Base-by-base conservation (phyloP, 1,284 basidiomycete species). In the Leccinum pachyderme region DNA sequence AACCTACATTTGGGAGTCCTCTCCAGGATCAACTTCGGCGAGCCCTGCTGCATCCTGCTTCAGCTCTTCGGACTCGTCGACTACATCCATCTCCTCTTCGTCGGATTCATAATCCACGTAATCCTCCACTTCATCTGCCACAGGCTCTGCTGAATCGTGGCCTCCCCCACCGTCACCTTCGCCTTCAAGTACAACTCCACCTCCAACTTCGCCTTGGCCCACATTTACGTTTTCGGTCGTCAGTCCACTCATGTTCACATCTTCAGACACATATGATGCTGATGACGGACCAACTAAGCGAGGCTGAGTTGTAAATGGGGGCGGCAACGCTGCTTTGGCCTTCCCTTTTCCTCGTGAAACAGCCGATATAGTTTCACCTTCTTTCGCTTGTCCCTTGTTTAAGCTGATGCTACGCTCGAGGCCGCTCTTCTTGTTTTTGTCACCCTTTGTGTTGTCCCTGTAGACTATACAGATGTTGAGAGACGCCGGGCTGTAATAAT, bases 391-490 rank as follows among this genome's bases (percentile, higher is more conserved):
- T 2, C 69, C 75, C 51, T 74, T 78, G 35, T 45, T 50, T 11
- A 57, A 47, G 8, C 24, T 54, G 11, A 46, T 55, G 45, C 54
- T 65, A 31, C 61, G 66, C 44, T 68, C 64, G 37, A 59, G 59
- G n/a, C 57, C 70, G 11, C 70, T 72, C 61, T 78, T 80, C 63
- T 76, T 80, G 59, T 70, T 73, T 66, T 80, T 83, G 67, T 81
- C 81, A 13, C 73, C 71, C 62, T 84, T 85, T 29, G 78, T 64
- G 39, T 76, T 73, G 47, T 86, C 81, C 56, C 85, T 80, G 62
- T 83, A 87, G 7, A 81, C 86, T 88, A 56, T 13, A 7, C 29
- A 11, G 4, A 41, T 9, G 18, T 31, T 55, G 15, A 57, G 55
- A 48, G 18, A 49, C 22, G 8, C 11, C 3, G 32, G 33, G 33